Conservation (phyloP, 768 basidiomycete genomes). For the Cystofilobasidium macerans region DNA sequence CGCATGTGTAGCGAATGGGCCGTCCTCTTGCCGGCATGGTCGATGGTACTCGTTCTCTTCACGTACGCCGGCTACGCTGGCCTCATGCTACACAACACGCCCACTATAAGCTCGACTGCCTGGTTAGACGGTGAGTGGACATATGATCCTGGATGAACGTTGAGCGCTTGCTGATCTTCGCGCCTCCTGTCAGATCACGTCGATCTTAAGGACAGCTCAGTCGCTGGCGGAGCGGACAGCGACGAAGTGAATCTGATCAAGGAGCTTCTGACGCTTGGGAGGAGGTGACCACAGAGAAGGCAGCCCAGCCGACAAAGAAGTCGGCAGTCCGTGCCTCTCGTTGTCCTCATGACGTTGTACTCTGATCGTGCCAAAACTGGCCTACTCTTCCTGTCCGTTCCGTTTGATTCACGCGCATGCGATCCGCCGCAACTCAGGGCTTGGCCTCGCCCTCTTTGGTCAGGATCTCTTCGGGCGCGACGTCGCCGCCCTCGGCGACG, state of each 20-base stretch:
- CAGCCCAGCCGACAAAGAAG: no score
- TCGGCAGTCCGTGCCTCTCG: background rate
- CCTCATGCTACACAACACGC: constrained; percentile 33
- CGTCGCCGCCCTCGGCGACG: background rate
- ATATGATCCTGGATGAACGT: no score
- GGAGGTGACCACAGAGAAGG: background rate
- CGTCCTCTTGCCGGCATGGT: constrained; percentile 33
- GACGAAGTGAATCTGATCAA: background rate
- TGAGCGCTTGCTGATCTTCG: background rate
- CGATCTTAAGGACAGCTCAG: background rate
- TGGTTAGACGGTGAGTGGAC: background rate
- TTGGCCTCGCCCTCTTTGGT: background rate
- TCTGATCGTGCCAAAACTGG: no score
- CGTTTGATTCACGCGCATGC: no score
- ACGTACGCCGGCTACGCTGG: constrained; percentile 34
- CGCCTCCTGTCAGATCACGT: background rate
- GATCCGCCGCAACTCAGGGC: no score
- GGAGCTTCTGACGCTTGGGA: background rate
- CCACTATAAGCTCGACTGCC: constrained; percentile 29
- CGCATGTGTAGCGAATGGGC: constrained; percentile 34
- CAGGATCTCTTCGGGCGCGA: background rate
- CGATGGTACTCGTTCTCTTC: constrained; percentile 35
- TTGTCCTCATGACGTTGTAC: no score
- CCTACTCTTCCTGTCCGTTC: no score
- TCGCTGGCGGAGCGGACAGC: background rate